A percentile compares a stretch with the other conserved stretches of the same genome.
Conservation (phyloP, 176 grass and related monocot genomes). For the Carex cristatella region DNA sequence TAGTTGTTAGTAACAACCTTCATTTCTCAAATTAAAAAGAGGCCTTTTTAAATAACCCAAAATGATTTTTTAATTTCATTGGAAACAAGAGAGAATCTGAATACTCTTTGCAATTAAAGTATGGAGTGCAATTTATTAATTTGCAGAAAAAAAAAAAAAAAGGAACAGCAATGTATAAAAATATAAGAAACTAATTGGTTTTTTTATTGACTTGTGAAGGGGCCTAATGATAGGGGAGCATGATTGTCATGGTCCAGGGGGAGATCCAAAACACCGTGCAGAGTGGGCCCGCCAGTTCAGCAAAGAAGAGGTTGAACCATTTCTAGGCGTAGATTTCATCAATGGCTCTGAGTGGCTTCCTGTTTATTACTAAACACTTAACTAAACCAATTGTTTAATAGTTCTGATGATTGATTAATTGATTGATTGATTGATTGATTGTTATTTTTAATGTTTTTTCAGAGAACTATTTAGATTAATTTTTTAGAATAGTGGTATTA, state of each 20-base stretch:
- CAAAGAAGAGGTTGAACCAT: slow-evolving; percentile 40
- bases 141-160: neutral
- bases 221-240: slow-evolving; percentile 52
- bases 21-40: neutral
- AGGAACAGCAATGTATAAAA: neutral
- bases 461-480: neutral
- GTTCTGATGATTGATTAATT: neutral
- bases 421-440: neutral
- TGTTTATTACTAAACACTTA: slow-evolving; percentile 36
- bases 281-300: slow-evolving; percentile 42
- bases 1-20: neutral
- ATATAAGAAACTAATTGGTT: neutral
- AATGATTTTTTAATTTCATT: neutral
- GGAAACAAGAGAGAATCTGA: neutral
- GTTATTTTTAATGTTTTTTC: neutral
- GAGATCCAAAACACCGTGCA: slow-evolving; percentile 30
- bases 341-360: slow-evolving; percentile 76
- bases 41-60: neutral
- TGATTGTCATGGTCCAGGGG: slow-evolving; percentile 60
- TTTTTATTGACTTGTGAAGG: slow-evolving; percentile 24
- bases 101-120: neutral
- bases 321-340: slow-evolving; percentile 70
- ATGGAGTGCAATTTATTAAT: neutral
- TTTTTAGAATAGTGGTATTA: neutral
- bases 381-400: neutral